Evolutionary conservation across 176 grass and related monocot species (phyloP), one percentile per base, ranked within the genome.

Genomic region (Oryza brachyantha): DNA sequence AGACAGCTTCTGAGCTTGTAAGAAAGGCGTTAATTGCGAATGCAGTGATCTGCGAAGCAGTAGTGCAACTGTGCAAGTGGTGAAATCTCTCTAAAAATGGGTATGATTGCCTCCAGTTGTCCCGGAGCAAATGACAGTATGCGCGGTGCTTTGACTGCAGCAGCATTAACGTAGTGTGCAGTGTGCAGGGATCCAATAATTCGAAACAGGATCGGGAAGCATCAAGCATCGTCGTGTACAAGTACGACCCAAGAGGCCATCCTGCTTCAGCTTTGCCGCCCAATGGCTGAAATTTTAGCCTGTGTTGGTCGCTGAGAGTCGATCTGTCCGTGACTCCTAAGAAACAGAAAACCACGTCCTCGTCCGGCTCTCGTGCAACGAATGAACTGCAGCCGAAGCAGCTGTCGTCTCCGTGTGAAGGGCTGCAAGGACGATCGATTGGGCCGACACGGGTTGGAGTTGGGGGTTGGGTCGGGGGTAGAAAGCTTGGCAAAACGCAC

Each of bases 381-480:
- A 46, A 4, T 17, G 43, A 17, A 17, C 3, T 46, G 43, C 43
- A 46, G 43, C 41, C 13, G 43, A 46, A 46, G 48, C 48, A 52
- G 48, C 48, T n/a, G 19, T 52, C 48, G 48, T 52, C 5, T 6
- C 17, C 48, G 48, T n/a, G 48, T 52, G 48, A n/a, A 21, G 8
- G 19, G 17, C 6, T n/a, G 17, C 16, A 16, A 21, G 46, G 46
- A 50, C 5, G 46, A 45, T 45, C 42, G 42, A 2, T 45, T 19
- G 46, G 48, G 19, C 48, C 48, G 48, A 52, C 48, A 52, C n/a
- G 48, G 48, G 48, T 5, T n/a, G 52, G 52, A 57, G 52, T 64
- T 64, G 79, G 43, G 42, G 57, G 79, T 71, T 87, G 32, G 78
- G 50, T n/a, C n/a, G n/a, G n/a, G n/a, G n/a, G n/a, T n/a, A 75